Evolutionary conservation across 208 protist species (phyloP).

Genomic region (Acanthamoeba healyi): DNA sequence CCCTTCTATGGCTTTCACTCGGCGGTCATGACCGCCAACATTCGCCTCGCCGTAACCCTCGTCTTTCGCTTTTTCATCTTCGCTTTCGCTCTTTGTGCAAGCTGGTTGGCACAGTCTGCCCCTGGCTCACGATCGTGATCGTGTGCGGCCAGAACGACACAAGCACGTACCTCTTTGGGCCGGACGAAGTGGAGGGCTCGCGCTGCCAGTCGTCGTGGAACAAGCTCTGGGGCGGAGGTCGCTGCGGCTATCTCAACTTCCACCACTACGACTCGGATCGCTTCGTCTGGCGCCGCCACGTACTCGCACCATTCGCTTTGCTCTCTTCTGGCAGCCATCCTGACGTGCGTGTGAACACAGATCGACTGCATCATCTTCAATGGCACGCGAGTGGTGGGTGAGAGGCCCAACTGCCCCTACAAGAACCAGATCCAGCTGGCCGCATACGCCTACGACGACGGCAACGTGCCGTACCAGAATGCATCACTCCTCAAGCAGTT

Average conservation of each 20-base stretch:
- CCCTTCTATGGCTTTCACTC: constrained; percentile 34
- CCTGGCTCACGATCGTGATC: too few species aligned
- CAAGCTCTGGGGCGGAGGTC: constrained; percentile 12
- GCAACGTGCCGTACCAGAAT: constrained; percentile 27
- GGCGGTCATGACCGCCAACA: neutral
- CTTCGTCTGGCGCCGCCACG: constrained; percentile 21
- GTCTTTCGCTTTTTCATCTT: neutral
- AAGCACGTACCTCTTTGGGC: neutral
- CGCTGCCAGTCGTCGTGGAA: constrained; percentile 38
- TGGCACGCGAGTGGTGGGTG: neutral
- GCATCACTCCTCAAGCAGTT: constrained; percentile 16
- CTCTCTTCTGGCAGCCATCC: neutral
- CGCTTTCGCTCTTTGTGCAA: neutral
- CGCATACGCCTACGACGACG: constrained; percentile 17
- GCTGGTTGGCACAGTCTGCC: neutral
- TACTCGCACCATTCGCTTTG: neutral
- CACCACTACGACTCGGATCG: constrained; percentile 45
- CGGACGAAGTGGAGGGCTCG: neutral
- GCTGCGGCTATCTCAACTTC: constrained; percentile 25
- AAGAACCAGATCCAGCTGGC: constrained; percentile 32
- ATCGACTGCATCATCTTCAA: constrained; percentile 32
- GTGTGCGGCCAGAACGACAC: constrained; percentile 38
- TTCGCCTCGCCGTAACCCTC: neutral
- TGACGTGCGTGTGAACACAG: neutral
- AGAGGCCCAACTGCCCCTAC: constrained; percentile 31